Percentiles rank a stretch among this genome's conserved stretches.
These are phyloP conservation scores for Cladorrhinum sp. DNA, from an alignment of 2,329 filamentous ascomycete species.

Conservation along the genomic window DNA sequence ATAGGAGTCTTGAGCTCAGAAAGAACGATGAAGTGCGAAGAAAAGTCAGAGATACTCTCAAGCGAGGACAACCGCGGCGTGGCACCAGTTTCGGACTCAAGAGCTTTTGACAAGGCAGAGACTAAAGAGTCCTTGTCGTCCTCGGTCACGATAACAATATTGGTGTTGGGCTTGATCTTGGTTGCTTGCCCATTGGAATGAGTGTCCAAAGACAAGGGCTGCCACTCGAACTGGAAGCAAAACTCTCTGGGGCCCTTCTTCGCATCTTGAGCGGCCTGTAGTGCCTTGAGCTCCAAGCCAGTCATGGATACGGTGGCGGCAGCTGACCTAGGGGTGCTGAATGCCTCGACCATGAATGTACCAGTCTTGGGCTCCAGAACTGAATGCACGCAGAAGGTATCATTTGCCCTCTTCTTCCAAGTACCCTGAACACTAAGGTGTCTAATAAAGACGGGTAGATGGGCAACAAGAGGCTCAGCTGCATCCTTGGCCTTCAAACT, in stretches of 20 bases:
- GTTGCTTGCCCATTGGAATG: neutral
- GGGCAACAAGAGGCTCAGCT: slow-evolving; percentile 22
- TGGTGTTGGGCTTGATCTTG: neutral
- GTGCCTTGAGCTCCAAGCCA: slow-evolving; percentile 24
- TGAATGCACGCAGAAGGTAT: slow-evolving; percentile 19
- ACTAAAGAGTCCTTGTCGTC: slow-evolving; percentile 8
- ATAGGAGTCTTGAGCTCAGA: slow-evolving; percentile 25
- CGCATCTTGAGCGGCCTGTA: slow-evolving; percentile 7
- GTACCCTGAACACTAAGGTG: slow-evolving; percentile 21
- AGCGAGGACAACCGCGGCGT: slow-evolving; percentile 17
- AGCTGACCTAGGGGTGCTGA: slow-evolving; percentile 7
- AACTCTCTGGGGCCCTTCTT: slow-evolving; percentile 23
- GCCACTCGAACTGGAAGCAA: slow-evolving; percentile 29
- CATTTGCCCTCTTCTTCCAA: slow-evolving; percentile 15
- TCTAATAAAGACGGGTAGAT: slow-evolving; percentile 28
- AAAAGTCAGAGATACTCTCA: slow-evolving; percentile 12
- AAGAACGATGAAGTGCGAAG: slow-evolving; percentile 26
- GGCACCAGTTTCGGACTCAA: slow-evolving; percentile 17
- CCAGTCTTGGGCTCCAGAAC: slow-evolving; percentile 15
- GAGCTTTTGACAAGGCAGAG: slow-evolving; percentile 2
- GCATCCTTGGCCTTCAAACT: slow-evolving; percentile 34
- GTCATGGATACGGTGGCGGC: slow-evolving; percentile 23
- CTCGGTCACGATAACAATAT: slow-evolving; percentile 18
- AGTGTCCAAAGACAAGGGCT: slow-evolving; percentile 12
- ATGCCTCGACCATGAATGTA: slow-evolving; percentile 26